These are phyloP conservation scores for Nakaseomyces bracarensis DNA, from an alignment of 1,139 yeast genomes.

Conservation along the genomic window DNA sequence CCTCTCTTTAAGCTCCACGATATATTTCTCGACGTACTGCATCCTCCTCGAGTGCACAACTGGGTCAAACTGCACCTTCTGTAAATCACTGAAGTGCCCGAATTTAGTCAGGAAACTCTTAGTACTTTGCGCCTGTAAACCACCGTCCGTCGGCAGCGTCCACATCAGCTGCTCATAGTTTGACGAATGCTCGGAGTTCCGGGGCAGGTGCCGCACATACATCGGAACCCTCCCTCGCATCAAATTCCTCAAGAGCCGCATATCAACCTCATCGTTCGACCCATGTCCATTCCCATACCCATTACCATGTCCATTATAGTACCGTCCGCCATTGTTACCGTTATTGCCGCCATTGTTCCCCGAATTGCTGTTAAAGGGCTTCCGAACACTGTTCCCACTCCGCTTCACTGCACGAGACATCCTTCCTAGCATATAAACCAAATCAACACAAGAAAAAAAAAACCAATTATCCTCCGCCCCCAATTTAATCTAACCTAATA, in stretches of 20 bases:
- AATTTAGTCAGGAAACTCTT: neutral
- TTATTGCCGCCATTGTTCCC: neutral
- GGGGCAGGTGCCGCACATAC: conserved; percentile 5
- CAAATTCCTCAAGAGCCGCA: conserved; percentile 8
- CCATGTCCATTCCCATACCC: neutral
- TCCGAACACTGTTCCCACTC: conserved; percentile 3
- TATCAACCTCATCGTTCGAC: conserved; percentile 8
- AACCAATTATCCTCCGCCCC: neutral
- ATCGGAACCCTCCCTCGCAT: conserved; percentile 7
- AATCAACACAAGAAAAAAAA: neutral
- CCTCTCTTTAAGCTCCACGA: neutral
- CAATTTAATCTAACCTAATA: neutral
- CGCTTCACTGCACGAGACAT: conserved; percentile 3
- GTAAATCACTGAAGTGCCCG: neutral
- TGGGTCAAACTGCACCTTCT: neutral
- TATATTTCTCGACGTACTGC: neutral
- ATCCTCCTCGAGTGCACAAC: neutral
- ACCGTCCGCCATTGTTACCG: too few relatives aligned
- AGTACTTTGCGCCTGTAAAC: too few relatives aligned
- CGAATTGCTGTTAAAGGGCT: neutral
- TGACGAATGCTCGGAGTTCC: neutral
- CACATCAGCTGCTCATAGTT: conserved; percentile 4
- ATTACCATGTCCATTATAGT: neutral
- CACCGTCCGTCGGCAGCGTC: neutral
- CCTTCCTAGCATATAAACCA: neutral